phyloP scores from a whole-genome alignment of 345 rosid genomes.

The Sonneratia caseolaris region DNA sequence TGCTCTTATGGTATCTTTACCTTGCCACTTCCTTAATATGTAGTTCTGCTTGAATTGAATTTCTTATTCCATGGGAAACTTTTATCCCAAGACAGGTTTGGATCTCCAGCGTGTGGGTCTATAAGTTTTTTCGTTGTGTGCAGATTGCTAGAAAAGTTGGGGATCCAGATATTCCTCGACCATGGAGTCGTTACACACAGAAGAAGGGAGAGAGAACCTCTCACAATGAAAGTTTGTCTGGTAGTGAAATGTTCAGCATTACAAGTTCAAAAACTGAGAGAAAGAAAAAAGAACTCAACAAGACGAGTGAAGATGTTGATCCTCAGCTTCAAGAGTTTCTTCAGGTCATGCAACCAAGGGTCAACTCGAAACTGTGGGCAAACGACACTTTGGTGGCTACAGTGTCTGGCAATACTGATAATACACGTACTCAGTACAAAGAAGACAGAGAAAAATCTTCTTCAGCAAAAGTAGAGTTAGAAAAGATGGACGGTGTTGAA shows the following conservation, averaged over 20 bases:
- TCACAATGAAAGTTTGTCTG: slow-evolving; percentile 13
- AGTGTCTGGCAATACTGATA: slow-evolving; percentile 13
- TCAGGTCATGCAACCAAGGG: slow-evolving; percentile 69
- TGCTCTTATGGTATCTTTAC: neutral
- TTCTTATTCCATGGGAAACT: neutral
- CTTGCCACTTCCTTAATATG: neutral
- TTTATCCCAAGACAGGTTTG: neutral
- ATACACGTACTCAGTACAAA: slow-evolving; percentile 21
- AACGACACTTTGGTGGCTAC: slow-evolving; percentile 46
- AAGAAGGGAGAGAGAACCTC: slow-evolving; percentile 31
- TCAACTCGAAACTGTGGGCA: slow-evolving; percentile 67
- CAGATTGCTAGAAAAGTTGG: slow-evolving; percentile 69
- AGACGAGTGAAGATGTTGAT: slow-evolving; percentile 33
- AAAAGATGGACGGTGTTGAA: slow-evolving; percentile 13
- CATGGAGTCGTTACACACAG: slow-evolving; percentile 74
- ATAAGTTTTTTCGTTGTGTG: neutral
- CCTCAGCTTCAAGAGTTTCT: slow-evolving; percentile 58
- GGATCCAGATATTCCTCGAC: slow-evolving; percentile 58
- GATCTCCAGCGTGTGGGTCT: neutral
- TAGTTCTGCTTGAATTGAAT: no score
- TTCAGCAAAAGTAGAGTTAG: slow-evolving; percentile 11
- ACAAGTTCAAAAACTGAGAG: slow-evolving; percentile 14
- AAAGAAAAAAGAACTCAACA: slow-evolving; percentile 22
- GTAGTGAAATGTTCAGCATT: slow-evolving; percentile 11
- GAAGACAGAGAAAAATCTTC: slow-evolving; percentile 15